Base-by-base conservation (phyloP, 176 grass and related monocot genomes). In the Tillandsia leiboldiana region DNA sequence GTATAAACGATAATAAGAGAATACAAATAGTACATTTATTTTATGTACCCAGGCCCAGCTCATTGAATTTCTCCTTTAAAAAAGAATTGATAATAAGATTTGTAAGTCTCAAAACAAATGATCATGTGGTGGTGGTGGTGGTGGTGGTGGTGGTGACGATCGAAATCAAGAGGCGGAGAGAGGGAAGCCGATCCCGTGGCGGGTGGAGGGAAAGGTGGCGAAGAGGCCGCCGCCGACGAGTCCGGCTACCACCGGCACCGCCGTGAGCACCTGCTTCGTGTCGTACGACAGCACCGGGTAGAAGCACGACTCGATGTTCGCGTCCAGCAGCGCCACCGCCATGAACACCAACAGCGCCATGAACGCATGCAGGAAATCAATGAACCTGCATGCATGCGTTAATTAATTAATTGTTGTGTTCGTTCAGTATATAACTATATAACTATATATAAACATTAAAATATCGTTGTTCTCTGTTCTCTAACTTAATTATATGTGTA, bases 231-330 rank as follows among this genome's bases (percentile, higher is more conserved):
- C 79, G 28, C 75, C 88, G 1, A 76, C 50, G 2, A 82, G 75
- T 18, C 88, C 88, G 18, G 72, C 72, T 0, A 63, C 72, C 14
- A 87, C 27, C 65, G 88, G 84, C 69, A 82, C 57, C 9, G 69
- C 78, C 5, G 69, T 29, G 1, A 84, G 68, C 68, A 91, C 64
- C 78, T 79, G 81, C 64, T 70, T 71, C 17, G 58, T 71, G 2
- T 67, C 26, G 0, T 75, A 51, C 2, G 81, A 79, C 51, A 73
- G 67, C 4, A 76, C 68, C 10, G 84, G 84, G 63, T 84, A 91
- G 81, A 87, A 91, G 84, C 84, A 91, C 5, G 81, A 66, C 68
- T 75, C 84, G 12, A 91, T 81, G 49, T 77, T 91, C 24, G 48
- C 56, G 58, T 91, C 84, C 11, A 82, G 64, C 84, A 87, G 63